Evolutionary conservation across 2,329 filamentous ascomycete genomes (phyloP).

Genomic region (Cordyceps cateniannulata): DNA sequence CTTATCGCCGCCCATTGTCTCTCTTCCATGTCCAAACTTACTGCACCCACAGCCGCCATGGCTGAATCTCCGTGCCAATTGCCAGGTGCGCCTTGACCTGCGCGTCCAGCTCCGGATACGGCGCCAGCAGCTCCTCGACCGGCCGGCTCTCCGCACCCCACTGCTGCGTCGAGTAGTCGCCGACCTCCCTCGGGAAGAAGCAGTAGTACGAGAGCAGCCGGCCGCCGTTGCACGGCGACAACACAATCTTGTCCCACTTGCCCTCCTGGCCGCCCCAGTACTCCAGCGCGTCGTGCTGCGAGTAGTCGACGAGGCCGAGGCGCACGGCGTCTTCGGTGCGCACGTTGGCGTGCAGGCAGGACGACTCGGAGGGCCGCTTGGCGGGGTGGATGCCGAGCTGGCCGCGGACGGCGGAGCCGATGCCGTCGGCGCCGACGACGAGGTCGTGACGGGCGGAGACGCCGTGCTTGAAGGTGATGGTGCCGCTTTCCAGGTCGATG

Average conservation of each 20-base stretch:
- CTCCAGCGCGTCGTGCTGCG: conserved; percentile 52
- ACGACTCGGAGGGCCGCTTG: conserved; percentile 52
- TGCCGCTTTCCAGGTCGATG: conserved; percentile 46
- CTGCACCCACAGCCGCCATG: conserved; percentile 59
- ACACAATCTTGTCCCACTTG: conserved; percentile 63
- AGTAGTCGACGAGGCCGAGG: conserved; percentile 57
- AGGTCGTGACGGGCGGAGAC: conserved; percentile 46
- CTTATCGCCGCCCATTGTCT: background rate
- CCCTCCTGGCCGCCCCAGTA: conserved; percentile 63
- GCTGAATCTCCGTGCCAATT: conserved; percentile 52
- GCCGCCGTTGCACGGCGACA: conserved; percentile 62
- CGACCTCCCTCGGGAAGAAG: conserved; percentile 53
- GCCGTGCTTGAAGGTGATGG: conserved; percentile 49
- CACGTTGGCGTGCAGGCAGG: conserved; percentile 61
- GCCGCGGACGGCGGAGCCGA: conserved; percentile 58
- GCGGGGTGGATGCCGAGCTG: conserved; percentile 56
- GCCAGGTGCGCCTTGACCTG: conserved; percentile 46
- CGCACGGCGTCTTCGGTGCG: conserved; percentile 52
- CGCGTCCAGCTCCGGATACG: conserved; percentile 48
- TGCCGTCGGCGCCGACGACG: conserved; percentile 59
- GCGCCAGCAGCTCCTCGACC: conserved; percentile 50
- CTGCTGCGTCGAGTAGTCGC: conserved; percentile 54
- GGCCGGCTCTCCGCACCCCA: conserved; percentile 50
- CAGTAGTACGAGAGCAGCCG: conserved; percentile 63
- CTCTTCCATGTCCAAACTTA: conserved; percentile 19